Base-by-base conservation (phyloP, 2,329 filamentous ascomycete genomes). In the Trichoderma afroharzianum region DNA sequence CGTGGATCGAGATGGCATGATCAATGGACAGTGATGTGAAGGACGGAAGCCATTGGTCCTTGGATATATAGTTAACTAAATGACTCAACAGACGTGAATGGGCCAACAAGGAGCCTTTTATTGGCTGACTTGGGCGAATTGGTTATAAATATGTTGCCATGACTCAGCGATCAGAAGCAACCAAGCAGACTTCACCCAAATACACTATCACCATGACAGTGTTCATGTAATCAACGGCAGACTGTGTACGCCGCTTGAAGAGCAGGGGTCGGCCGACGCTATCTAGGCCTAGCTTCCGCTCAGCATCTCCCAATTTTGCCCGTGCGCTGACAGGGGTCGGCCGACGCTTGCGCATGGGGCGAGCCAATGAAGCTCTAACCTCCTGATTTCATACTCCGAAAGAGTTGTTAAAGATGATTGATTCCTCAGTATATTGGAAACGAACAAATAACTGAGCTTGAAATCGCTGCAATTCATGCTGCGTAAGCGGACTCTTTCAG, bases 211-310 rank as follows among this genome's bases (percentile, higher is more conserved):
- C 6, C 24, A 8, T 36, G 32, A 66, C 63, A 57, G 63, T 67
- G 63, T 67, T 21, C 36, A 18, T 33, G 30, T 50, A 28, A 8
- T 30, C 28, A 14, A 30, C 5, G 15, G 6, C 7, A 24, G 12
- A 68, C 64, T 24, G 64, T 58, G 33, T 68, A 68, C 64, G 30
- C 28, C 6, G 36, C 15, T 21, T 43, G 57, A 39, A 30, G 21
- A 43, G 36, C 66, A 68, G 36, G 66, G 66, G 26, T 33, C 66
- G 66, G 53, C 66, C 66, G 66, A 61, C 36, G n/a, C 64, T 36
- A 9, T 15, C 26, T 36, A 36, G 14, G 33, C 33, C 33, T 68
- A 68, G 64, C 64, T 57, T 43, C 50, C 53, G 64, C 18, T 68
- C 50, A 18, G 53, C n/a, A 61, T 61, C 33, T 61, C n/a, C 28